phyloP scores from a whole-genome alignment of 1,284 basidiomycete genomes.

The Rhizoctonia solani region DNA sequence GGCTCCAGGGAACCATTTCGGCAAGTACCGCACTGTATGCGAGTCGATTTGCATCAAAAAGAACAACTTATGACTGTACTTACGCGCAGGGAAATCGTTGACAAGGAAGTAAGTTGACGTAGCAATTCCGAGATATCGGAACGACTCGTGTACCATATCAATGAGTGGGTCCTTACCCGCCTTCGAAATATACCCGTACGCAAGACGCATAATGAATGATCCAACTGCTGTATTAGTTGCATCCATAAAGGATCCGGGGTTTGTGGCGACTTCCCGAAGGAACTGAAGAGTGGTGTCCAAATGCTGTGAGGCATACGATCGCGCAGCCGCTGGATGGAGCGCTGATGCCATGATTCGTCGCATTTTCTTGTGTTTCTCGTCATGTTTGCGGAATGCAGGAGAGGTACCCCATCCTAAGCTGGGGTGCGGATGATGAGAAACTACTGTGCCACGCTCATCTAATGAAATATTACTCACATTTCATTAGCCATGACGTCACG shows the following conservation, averaged over 20 bases:
- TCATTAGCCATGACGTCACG: neutral
- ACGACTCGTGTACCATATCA: neutral
- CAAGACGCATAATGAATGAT: slow-evolving; percentile 9
- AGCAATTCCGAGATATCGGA: neutral
- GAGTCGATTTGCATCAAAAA: neutral
- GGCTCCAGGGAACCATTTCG: slow-evolving; percentile 8
- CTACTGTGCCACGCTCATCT: neutral
- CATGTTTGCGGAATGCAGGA: neutral
- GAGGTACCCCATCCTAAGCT: neutral
- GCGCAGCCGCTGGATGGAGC: slow-evolving; percentile 10
- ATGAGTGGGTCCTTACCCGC: slow-evolving; percentile 8
- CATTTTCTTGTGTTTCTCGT: slow-evolving; percentile 2
- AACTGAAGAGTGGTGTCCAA: neutral
- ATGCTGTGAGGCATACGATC: slow-evolving; percentile 1
- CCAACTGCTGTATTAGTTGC: neutral
- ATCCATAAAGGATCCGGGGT: neutral
- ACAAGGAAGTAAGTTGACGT: neutral
- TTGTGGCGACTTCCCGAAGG: neutral
- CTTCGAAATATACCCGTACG: neutral
- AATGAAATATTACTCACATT: neutral
- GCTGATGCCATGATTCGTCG: slow-evolving; percentile 23
- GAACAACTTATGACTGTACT: neutral
- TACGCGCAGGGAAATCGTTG: slow-evolving; percentile 11
- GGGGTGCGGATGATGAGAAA: neutral
- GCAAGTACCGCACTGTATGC: neutral